Conservation (phyloP, 768 basidiomycete genomes). For the Mycena albidolilacea region DNA sequence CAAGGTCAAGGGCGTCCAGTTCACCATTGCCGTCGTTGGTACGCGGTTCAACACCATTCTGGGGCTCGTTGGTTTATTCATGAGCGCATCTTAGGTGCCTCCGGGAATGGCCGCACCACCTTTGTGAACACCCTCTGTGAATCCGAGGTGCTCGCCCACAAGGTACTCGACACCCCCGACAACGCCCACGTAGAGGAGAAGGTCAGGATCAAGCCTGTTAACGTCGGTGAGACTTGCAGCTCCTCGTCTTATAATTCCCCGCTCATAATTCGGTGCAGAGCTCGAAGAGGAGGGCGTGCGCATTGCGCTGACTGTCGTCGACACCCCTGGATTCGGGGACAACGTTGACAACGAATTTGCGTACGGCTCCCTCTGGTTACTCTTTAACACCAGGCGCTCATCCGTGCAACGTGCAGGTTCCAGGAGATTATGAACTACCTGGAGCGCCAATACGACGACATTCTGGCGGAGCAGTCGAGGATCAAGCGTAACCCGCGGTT, state of each 20-base stretch:
- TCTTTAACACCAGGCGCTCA: conserved; percentile 12
- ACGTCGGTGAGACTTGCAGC: conserved; percentile 71
- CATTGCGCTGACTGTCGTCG: conserved; percentile 91
- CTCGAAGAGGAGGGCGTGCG: conserved; percentile 94
- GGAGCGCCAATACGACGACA: conserved; percentile 94
- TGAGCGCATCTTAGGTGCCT: conserved; percentile 70
- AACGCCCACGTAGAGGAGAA: conserved; percentile 84
- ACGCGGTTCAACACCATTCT: conserved; percentile 9
- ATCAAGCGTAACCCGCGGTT: conserved; percentile 96
- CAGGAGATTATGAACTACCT: conserved; percentile 90
- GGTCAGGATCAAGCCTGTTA: conserved; percentile 85
- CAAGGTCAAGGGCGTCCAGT: conserved; percentile 92
- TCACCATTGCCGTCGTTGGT: conserved; percentile 94
- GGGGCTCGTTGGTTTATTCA: not conserved
- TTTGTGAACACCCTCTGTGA: conserved; percentile 96
- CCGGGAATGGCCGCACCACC: conserved; percentile 90
- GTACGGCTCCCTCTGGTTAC: conserved; percentile 59
- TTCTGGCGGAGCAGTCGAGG: conserved; percentile 87
- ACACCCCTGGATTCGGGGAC: conserved; percentile 94
- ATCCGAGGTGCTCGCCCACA: conserved; percentile 80
- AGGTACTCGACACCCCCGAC: conserved; percentile 73
- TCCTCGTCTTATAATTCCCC: not conserved
- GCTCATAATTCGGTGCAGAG: conserved; percentile 59
- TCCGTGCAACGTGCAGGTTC: conserved; percentile 66
- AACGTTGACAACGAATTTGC: conserved; percentile 91